Percentiles rank a stretch among this genome's conserved stretches.
Evolutionary conservation across 768 basidiomycete genomes (phyloP).

Genomic region (Multifurca ochricompacta): DNA sequence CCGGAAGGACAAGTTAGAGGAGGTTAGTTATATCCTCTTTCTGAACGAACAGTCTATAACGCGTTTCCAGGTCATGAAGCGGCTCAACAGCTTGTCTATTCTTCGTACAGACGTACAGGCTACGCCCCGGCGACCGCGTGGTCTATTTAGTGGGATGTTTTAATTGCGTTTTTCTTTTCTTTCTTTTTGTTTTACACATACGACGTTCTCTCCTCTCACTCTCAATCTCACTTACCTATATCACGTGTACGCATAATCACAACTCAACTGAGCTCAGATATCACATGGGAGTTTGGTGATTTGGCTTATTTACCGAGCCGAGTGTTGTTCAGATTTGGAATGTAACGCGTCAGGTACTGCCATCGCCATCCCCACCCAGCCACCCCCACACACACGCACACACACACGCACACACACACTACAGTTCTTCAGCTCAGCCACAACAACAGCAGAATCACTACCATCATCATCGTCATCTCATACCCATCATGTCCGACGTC

Average conservation of each 20-base stretch:
- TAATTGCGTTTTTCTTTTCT: slow-evolving; percentile 26
- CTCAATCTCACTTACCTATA: background rate
- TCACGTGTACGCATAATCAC: background rate
- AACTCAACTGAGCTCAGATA: too few relatives aligned
- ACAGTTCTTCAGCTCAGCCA: too few relatives aligned
- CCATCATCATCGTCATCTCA: too few relatives aligned
- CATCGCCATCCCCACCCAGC: too few relatives aligned
- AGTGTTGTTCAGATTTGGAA: too few relatives aligned
- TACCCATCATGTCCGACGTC: slow-evolving; percentile 20
- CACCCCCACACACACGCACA: too few relatives aligned
- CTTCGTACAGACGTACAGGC: slow-evolving; percentile 78
- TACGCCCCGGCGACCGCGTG: slow-evolving; percentile 62
- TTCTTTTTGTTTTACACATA: background rate
- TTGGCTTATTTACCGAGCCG: too few relatives aligned
- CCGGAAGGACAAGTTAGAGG: slow-evolving; percentile 94
- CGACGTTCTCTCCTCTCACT: slow-evolving; percentile 1
- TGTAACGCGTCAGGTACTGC: too few relatives aligned
- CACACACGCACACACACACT: too few relatives aligned
- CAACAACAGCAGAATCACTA: too few relatives aligned
- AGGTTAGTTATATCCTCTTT: slow-evolving; percentile 40
- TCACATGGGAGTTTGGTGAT: too few relatives aligned
- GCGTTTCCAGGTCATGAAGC: slow-evolving; percentile 75
- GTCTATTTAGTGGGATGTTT: slow-evolving; percentile 73
- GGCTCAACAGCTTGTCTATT: slow-evolving; percentile 84
- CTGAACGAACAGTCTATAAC: background rate